Evolutionary conservation across 148 eudicot genomes (phyloP), one percentile per base, ranked within the genome.

Genomic region (Arctostaphylos glauca): DNA sequence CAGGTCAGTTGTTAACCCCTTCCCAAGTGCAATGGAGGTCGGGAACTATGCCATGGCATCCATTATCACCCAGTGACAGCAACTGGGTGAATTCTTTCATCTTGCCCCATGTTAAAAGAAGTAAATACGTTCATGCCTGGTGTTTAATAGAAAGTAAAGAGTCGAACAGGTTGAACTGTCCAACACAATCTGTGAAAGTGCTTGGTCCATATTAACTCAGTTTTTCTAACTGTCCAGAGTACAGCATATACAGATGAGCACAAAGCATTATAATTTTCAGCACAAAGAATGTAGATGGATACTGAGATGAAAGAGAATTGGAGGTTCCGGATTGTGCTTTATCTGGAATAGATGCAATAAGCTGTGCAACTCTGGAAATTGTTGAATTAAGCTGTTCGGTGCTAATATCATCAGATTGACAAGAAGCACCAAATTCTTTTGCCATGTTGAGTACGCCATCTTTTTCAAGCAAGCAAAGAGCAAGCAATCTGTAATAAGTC

Each of bases 341-440:
- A 83, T 96, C 99, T 74, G 99, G 99, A 80, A 94, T 83, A 88
- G 97, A 94, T 62, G 97, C 88, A 83, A 96, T 81, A 84, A 94
- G 95, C 88, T 93, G 99, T 66, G 95, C 92, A 76, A 90, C 89
- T 82, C 86, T 89, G 49, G 92, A 87, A 47, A 88, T 86, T 53
- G 83, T 83, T 76, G 84, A 81, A 81, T 87, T 89, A 50, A 83
- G 86, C 71, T 85, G 83, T 74, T 87, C 85, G 47, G 49, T 70
- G 77, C 86, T 79, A 81, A 72, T 83, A 68, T 86, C 84, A 66
- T 87, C 88, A 83, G 83, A 78, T 55, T 84, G 84, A 81, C 83
- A 77, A 84, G 81, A 72, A 85, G 16, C 82, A 85, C 85, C 70
- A 50, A 94, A 91, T 75, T 94, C 95, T 85, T 86, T 83, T 19